Evolutionary conservation across 2,329 filamentous ascomycete species (phyloP), one percentile per base, ranked within the genome.

Genomic region (Fusarium longipes): DNA sequence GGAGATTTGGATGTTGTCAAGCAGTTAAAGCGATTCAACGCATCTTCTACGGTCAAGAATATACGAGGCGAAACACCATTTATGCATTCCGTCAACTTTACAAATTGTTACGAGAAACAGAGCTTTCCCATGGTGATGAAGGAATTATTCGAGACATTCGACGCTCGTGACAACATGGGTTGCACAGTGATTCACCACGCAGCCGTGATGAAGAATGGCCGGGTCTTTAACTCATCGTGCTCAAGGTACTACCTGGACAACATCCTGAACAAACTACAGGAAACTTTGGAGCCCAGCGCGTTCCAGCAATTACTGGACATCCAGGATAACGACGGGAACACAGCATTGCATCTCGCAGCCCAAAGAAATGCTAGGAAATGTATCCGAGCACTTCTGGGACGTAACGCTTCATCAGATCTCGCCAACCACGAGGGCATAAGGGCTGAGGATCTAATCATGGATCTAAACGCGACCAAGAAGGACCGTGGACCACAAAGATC

Each of bases 181-280:
- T 91, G 91, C 63, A 97, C 93, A 0, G 92, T 97, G 50, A 95
- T 99, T 73, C 96, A 98, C 75, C 95, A 98, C 77, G 94, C 97
- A 40, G 93, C 94, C 18, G 91, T 92, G 52, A 95, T 95, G 72
- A 97, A 95, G 57, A 89, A 90, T 71, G 92, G 91, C 51, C 91
- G 93, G 49, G 81, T 86, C 7, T 92, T 91, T 63, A 97, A 95
- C 78, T 93, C 94, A 75, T 90, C 92, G 22, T 96, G 92, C 74
- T 93, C 94, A 30, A 87, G 93, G 32, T 98, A 98, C 77, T 99
- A 99, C 78, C 87, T 97, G 30, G 95, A 98, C 77, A 91, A 91
- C 67, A 90, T 98, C 64, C 84, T 98, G 55, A 95, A 96, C 78
- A 93, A 91, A 77, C 87, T 99, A 62, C 88, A 90, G 64, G 93